phyloP scores from a whole-genome alignment of 805 yeast species.

The Lachancea fermentati region DNA sequence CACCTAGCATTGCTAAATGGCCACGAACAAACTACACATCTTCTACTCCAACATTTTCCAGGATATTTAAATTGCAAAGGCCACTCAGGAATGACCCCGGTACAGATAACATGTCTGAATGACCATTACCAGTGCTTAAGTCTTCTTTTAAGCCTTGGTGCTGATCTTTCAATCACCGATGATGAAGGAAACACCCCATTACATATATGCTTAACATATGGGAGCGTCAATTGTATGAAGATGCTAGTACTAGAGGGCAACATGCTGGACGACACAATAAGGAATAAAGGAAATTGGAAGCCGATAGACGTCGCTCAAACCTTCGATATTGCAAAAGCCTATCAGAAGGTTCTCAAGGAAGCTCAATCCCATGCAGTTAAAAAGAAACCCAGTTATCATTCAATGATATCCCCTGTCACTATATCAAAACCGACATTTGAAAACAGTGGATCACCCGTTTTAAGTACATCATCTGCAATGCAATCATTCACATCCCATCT shows the following conservation, averaged over 20 bases:
- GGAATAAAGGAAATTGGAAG: slow-evolving; percentile 57
- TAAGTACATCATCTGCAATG: slow-evolving; percentile 12
- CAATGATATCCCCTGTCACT: slow-evolving; percentile 25
- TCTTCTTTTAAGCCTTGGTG: slow-evolving; percentile 66
- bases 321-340: slow-evolving; percentile 43
- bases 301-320: slow-evolving; percentile 58
- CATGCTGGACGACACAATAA: slow-evolving; percentile 42
- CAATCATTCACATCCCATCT: slow-evolving; percentile 8
- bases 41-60: slow-evolving; percentile 61
- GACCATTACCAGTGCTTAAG: slow-evolving; percentile 61
- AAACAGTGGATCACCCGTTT: slow-evolving; percentile 27
- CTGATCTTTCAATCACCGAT: slow-evolving; percentile 69
- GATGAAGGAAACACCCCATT: slow-evolving; percentile 74
- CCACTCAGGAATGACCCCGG: slow-evolving; percentile 49
- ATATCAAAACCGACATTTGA: slow-evolving; percentile 24
- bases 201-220: slow-evolving; percentile 75
- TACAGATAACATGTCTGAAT: slow-evolving; percentile 59
- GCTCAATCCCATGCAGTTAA: slow-evolving; percentile 11
- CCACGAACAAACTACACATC: slow-evolving; percentile 67
- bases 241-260: slow-evolving; percentile 41
- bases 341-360: slow-evolving; percentile 29
- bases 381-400: slow-evolving; percentile 19
- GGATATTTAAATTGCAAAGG: slow-evolving; percentile 46
- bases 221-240: slow-evolving; percentile 51
- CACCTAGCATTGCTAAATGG: slow-evolving; percentile 63